Base-by-base conservation (phyloP, 116 monocot species). In the Trichopus zeylanicus region DNA sequence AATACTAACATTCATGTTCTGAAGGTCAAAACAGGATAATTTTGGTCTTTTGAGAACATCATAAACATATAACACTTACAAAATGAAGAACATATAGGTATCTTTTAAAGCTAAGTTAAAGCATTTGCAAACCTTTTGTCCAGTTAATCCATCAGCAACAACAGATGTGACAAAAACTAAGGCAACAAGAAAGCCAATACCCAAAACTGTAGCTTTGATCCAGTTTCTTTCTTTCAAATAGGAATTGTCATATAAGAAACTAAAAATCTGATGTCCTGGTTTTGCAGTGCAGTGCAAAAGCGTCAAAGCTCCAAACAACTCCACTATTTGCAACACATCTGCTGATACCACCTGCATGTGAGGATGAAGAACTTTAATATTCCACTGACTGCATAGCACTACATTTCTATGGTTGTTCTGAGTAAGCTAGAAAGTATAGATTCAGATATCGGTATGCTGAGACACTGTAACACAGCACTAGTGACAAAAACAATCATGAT, bases 61-160 rank as follows among this genome's bases (percentile, higher is more conserved):
- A n/a, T n/a, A n/a, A n/a, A n/a, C n/a, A n/a, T n/a, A n/a, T n/a
- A n/a, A n/a, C n/a, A n/a, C n/a, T n/a, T n/a, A n/a, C n/a, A n/a
- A n/a, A n/a, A n/a, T n/a, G n/a, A n/a, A n/a, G n/a, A n/a, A n/a
- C n/a, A n/a, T n/a, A n/a, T n/a, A 51, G 6, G 6, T 1, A 20
- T 51, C 7, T 24, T 51, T 2, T 4, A 1, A 51, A 51, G 8
- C 22, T 51, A 51, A 21, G 9, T 53, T 13, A 53, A 2, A 53
- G 8, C 0, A 39, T 24, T 35, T 20, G 68, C 76, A 53, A 8
- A 94, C 89, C 81, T 86, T 81, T 29, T 80, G 46, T 34, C 73
- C 89, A 48, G 83, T 35, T 24, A 94, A 64, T 55, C 31, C 64
- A 52, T 89, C 83, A 48, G 78, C 80, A 47, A 86, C 15, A 25